Percentiles rank a stretch among this genome's conserved stretches.
phyloP scores from a whole-genome alignment of 129 eudicot genomes.

The Chrysanthemum lavandulifolium region DNA sequence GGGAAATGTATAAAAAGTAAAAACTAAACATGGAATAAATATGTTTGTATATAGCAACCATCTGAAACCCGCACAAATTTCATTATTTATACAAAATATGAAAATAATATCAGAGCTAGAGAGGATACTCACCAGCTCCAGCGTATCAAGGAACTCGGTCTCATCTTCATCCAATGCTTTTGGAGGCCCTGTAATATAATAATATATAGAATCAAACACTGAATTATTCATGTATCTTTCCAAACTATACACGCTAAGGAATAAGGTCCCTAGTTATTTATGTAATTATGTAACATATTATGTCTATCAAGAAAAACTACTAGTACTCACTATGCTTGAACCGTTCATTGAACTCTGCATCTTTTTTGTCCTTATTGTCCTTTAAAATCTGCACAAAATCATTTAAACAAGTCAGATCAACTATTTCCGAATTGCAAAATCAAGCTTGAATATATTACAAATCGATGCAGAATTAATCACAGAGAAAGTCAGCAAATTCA shows the following conservation, averaged over 20 bases:
- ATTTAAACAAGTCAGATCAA: conserved; percentile 9
- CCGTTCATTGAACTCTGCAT: conserved; percentile 97
- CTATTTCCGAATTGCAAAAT: background rate
- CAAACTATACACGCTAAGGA: background rate
- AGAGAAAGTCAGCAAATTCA: background rate
- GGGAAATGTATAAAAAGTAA: background rate
- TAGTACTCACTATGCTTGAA: conserved; percentile 73
- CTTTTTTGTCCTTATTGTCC: conserved; percentile 94
- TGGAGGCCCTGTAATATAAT: conserved; percentile 81
- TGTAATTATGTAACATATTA: no score
- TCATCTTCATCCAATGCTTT: conserved; percentile 99
- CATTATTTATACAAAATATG: background rate
- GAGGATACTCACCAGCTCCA: conserved; percentile 61
- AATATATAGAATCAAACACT: conserved; percentile 3
- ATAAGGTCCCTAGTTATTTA: no score
- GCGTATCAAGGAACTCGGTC: conserved; percentile 82
- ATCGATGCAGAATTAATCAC: background rate
- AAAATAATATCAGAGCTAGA: conserved; percentile 10
- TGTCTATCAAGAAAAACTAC: no score
- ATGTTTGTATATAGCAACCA: conserved; percentile 7
- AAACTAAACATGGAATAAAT: background rate
- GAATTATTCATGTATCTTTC: conserved; percentile 9
- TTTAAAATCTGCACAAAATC: conserved; percentile 55
- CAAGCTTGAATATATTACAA: conserved; percentile 8
- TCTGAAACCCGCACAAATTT: conserved; percentile 10